These are phyloP conservation scores for Alloteropsis angusta DNA, from an alignment of 202 grass and related monocot species.

Conservation along the genomic window DNA sequence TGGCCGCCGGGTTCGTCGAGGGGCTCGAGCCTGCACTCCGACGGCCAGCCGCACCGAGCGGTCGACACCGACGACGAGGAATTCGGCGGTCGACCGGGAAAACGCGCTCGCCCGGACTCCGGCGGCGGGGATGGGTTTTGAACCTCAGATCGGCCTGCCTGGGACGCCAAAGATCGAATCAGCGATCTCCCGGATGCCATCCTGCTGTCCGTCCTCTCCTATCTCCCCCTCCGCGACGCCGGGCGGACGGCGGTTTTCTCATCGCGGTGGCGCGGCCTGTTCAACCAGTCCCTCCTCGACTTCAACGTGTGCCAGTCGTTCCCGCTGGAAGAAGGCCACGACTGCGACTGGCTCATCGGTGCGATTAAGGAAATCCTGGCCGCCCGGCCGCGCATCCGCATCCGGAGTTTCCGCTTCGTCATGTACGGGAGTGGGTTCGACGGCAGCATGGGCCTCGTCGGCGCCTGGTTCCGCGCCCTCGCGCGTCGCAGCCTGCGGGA, in stretches of 20 bases:
- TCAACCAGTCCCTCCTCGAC: slow-evolving; percentile 31
- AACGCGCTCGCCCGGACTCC: neutral
- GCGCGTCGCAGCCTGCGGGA: slow-evolving; percentile 2
- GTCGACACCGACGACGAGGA: neutral
- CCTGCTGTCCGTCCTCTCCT: slow-evolving; percentile 31
- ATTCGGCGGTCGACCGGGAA: neutral
- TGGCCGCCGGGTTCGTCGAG: neutral
- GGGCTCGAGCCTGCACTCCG: neutral
- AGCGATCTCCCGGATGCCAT: slow-evolving; percentile 31
- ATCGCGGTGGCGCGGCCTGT: slow-evolving; percentile 34
- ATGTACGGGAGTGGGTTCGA: slow-evolving; percentile 35
- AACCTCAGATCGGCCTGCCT: neutral
- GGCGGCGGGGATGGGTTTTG: neutral
- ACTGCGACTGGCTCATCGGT: slow-evolving; percentile 28
- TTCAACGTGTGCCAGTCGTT: slow-evolving; percentile 45
- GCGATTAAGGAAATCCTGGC: slow-evolving; percentile 33
- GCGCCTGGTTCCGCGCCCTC: slow-evolving; percentile 26
- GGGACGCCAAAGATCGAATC: slow-evolving; percentile 20
- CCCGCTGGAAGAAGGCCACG: slow-evolving; percentile 25
- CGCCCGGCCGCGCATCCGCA: neutral
- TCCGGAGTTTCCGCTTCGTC: slow-evolving; percentile 44
- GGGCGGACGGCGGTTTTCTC: slow-evolving; percentile 30
- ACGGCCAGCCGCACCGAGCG: neutral
- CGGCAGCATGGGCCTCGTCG: neutral
- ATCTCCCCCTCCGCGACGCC: slow-evolving; percentile 31